phyloP scores from a whole-genome alignment of 2,329 filamentous ascomycete genomes.

The Thermomyces lanuginosus region DNA sequence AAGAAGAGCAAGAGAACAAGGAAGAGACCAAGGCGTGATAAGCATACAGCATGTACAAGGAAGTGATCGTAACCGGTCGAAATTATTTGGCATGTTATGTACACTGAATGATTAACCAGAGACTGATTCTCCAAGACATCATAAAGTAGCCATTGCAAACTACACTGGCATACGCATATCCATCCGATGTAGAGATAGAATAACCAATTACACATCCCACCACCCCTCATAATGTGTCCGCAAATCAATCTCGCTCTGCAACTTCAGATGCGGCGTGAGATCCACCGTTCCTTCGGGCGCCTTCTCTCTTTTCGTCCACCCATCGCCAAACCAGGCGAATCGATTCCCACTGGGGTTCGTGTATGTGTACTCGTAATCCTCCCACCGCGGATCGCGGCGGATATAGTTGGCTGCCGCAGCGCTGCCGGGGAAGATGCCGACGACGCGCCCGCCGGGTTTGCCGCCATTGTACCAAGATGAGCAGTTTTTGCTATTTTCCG shows the following conservation, averaged over 20 bases:
- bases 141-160: too few species aligned
- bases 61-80: too few species aligned
- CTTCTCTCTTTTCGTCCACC: constrained; percentile 44
- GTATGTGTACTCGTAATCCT: constrained; percentile 42
- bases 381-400: constrained; percentile 40
- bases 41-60: background rate
- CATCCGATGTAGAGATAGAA: background rate
- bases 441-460: constrained; percentile 44
- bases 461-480: constrained; percentile 59
- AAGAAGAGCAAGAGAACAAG: constrained; percentile 1
- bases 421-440: constrained; percentile 55
- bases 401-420: constrained; percentile 46
- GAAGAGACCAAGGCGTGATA: constrained; percentile 3
- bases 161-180: background rate
- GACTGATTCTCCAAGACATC: too few species aligned
- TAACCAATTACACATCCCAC: constrained; percentile 35
- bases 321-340: constrained; percentile 48
- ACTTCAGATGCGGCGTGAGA: constrained; percentile 46
- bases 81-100: background rate
- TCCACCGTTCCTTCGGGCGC: constrained; percentile 35
- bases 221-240: constrained; percentile 50
- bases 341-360: constrained; percentile 28
- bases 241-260: constrained; percentile 42
- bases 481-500: constrained; percentile 38
- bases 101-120: background rate